Percentiles rank a stretch among this genome's conserved stretches.
Conservation (phyloP, 805 yeast species). For the Myxozyma vanderwaltii region DNA sequence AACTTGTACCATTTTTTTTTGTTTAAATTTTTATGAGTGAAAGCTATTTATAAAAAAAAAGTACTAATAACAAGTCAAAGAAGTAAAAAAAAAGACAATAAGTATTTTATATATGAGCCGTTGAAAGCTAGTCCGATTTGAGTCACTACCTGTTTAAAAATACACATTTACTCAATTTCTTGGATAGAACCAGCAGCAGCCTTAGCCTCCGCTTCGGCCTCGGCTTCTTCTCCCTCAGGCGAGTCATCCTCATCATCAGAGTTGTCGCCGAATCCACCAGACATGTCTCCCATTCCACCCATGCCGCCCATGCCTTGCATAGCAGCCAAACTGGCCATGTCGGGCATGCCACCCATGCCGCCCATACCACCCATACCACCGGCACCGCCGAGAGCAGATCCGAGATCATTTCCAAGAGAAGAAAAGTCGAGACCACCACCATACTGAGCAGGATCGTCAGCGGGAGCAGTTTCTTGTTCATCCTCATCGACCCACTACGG, state of each 20-base stretch:
- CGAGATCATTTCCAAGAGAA: conserved; percentile 42
- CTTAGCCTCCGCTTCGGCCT: not conserved
- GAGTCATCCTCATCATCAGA: conserved; percentile 31
- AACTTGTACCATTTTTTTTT: not conserved
- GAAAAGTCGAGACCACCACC: conserved; percentile 45
- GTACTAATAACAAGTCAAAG: not conserved
- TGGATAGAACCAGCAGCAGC: conserved; percentile 7
- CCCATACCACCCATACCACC: conserved; percentile 36
- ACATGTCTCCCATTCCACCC: conserved; percentile 26
- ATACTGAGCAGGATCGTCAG: conserved; percentile 46
- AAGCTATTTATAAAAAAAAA: not conserved
- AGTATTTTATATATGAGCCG: no score
- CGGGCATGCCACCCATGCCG: conserved; percentile 34
- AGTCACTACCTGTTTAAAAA: not conserved
- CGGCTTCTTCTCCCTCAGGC: conserved; percentile 14
- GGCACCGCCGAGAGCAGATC: conserved; percentile 49
- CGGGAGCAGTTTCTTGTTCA: conserved; percentile 79
- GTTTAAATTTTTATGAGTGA: not conserved
- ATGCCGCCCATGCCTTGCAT: conserved; percentile 35
- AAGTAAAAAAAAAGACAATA: no score
- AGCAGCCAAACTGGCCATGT: conserved; percentile 36
- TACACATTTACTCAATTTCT: conserved; percentile 4
- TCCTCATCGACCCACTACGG: conserved; percentile 93
- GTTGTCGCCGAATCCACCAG: conserved; percentile 28
- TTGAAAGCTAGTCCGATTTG: no score